Evolutionary conservation across 2,329 filamentous ascomycete species (phyloP), one percentile per base, ranked within the genome.

Genomic region (Pyrenophora tritici-repentis): DNA sequence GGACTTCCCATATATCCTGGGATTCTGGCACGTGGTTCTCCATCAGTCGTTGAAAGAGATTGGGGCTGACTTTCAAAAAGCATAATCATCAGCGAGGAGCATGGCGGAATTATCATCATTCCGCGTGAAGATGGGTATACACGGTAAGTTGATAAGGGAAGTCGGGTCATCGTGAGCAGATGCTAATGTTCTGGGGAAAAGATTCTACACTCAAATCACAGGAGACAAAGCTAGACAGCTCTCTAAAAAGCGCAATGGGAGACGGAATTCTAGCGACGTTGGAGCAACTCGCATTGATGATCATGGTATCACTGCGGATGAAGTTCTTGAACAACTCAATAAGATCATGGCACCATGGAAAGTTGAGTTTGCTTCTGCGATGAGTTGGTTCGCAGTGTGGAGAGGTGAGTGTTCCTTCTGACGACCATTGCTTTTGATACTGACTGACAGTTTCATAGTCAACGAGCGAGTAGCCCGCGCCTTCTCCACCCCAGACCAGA

Each of bases 381-480:
- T 73, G 17, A 72, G 67, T 37, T 73, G 71, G 70, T 73, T 71
- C 43, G 66, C 70, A n/a, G 60, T 73, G 10, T 73, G 70, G 70
- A 50, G 34, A 31, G 20, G 24, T 45, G 36, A 20, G 34, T 46
- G 8, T 24, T 9, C 8, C 8, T 2, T 9, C 4, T 6, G 7
- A 4, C 20, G 29, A 18, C 16, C 14, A 7, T 8, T 3, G 3
- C 20, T 13, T 9, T 2, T 13, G 17, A 35, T 24, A 6, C 9
- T 3, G n/a, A 12, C 42, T 56, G 17, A 50, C 36, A 42, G 14
- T 3, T 37, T 31, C 10, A 13, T 7, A 58, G 70, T 74, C 35
- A 65, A 56, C 2, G 71, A 74, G 49, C 62, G 71, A 26, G 70
- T 74, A 6, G 71, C 71, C 0, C 58, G 66, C 9, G 52, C 53